Evolutionary conservation across 257 asterid species (phyloP), one percentile per base, ranked within the genome.

Genomic region (Solanum commersonii): DNA sequence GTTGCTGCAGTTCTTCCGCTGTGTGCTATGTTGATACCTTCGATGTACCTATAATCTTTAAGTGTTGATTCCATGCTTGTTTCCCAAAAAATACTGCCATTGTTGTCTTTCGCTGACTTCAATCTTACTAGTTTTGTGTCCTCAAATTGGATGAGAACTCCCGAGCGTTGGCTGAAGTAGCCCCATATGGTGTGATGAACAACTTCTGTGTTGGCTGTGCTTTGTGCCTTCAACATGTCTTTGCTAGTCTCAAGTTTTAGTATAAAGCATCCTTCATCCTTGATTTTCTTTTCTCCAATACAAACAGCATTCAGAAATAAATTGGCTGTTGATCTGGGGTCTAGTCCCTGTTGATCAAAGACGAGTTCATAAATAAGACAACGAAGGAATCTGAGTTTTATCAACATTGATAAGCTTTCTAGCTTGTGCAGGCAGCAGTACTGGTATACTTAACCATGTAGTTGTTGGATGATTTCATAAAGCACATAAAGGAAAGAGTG

Each of bases 131-230:
- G 59, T 84, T 97, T 95, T 14, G 97, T 90, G 93, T 97, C 99
- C 81, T 95, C 96, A 6, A 97, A 95, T 42, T 93, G 94, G 79
- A 94, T 77, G 15, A 97, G 91, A 25, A 95, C 96, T 14, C 98
- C 99, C 0, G 96, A 92, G 20, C 96, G 84, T 90, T 94, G 98
- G 93, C 98, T 94, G 88, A 97, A 97, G 94, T 92, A 91, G 1
- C 99, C 98, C 98, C 98, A 95, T 73, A 97, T 94, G 34, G 97
- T 94, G 94, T 97, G 99, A 89, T 93, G 91, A 79, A 94, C 93
- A 46, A 94, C 90, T 42, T 94, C 96, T 22, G 97, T 95, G 90
- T 96, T 93, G 37, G 94, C 40, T 0, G 99, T 95, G 91, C 94
- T 92, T n/a, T 97, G 98, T 18, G 94, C 90, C 86, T 91, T 92